Evolutionary conservation across 2,329 filamentous ascomycete species (phyloP), one percentile per base, ranked within the genome.

Genomic region (Fusarium palustre): DNA sequence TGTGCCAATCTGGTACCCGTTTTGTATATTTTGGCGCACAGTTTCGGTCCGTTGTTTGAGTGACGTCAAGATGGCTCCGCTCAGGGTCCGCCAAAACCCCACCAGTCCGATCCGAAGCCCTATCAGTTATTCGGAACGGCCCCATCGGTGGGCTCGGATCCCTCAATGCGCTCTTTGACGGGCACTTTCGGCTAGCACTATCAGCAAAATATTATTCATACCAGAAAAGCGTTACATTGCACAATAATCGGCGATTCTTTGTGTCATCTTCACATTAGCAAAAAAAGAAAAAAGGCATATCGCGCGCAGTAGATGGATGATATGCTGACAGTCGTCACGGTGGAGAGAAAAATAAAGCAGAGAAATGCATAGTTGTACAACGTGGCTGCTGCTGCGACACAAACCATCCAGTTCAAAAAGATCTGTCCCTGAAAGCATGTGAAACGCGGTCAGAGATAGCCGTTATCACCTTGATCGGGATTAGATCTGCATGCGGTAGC

Each of bases 41-140:
- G 58, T 66, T 69, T 69, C 67, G 67, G 67, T 70, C 67, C 67
- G 67, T 69, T 58, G 38, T 43, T 46, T 64, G 59, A 33, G 52
- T 79, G 77, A 79, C 77, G 77, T 79, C 76, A 78, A 66, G 12
- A 0, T 24, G 28, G 42, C 20, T 50, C 70, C 68, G 64, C 71
- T 57, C 60, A 66, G 55, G 53, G 55, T 61, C 68, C 62, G 66
- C 63, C 47, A 12, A 22, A 42, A 30, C 49, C 55, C 65, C 53
- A 36, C 60, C 55, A 55, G 50, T 70, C 69, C 68, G 72, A 55
- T 59, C 65, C 69, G 68, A 68, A 73, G 48, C 53, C 57, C 75
- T 77, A 77, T 78, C 72, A 75, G 65, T 66, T 75, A 64, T 68
- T 56, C 67, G 54, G 46, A 41, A 48, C 74, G 74, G 72, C 67